These are phyloP conservation scores for Isatis lusitanica DNA, from an alignment of 441 rosid genomes.

Conservation along the genomic window DNA sequence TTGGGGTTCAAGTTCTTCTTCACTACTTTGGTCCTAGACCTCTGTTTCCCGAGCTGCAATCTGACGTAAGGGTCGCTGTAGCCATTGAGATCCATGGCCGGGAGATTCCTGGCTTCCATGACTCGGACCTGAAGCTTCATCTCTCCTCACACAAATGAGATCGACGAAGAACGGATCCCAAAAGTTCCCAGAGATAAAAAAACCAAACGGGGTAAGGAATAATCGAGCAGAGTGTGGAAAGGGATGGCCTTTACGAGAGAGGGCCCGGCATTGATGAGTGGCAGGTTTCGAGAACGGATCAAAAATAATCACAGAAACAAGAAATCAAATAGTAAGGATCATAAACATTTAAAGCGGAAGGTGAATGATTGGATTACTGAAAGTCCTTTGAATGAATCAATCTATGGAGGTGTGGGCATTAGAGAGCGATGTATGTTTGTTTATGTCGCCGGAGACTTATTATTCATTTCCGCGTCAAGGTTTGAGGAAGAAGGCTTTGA, in stretches of 20 bases:
- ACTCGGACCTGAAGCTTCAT: constrained; percentile 83
- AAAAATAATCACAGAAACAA: background rate
- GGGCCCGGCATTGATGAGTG: constrained; percentile 2
- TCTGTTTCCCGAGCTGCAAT: constrained; percentile 77
- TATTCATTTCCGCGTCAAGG: background rate
- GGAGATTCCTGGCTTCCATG: constrained; percentile 81
- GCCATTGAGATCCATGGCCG: constrained; percentile 76
- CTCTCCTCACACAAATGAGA: background rate
- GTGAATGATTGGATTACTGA: background rate
- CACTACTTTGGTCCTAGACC: constrained; percentile 76
- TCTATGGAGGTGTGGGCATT: background rate
- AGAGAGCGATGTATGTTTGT: background rate
- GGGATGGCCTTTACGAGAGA: constrained; percentile 17
- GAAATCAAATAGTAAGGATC: background rate
- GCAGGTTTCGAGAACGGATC: background rate
- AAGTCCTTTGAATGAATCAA: background rate
- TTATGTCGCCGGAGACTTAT: constrained; percentile 8
- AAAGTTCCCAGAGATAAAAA: background rate
- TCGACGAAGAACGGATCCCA: background rate
- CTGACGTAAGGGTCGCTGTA: constrained; percentile 83
- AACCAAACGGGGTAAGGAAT: background rate
- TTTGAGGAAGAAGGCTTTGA: constrained; percentile 6
- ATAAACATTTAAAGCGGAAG: too few species aligned
- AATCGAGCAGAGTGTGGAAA: background rate
- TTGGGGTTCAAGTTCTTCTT: constrained; percentile 83